These are phyloP conservation scores for Trapa bicornis DNA, from an alignment of 345 rosid genomes.

Conservation along the genomic window DNA sequence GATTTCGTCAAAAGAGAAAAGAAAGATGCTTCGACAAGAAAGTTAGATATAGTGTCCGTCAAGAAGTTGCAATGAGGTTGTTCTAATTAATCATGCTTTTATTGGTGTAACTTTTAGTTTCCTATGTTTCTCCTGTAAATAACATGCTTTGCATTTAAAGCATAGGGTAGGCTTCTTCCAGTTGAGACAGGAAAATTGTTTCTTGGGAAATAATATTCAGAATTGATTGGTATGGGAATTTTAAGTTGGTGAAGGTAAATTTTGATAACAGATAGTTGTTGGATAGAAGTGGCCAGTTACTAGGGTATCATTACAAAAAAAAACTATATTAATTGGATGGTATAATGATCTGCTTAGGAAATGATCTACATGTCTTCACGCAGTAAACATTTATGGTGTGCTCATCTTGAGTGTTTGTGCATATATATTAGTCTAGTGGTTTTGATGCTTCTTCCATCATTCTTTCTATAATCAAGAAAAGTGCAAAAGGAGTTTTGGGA, in stretches of 20 bases:
- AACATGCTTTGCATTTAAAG: neutral
- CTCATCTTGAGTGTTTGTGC: too few species aligned
- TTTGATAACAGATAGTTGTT: neutral
- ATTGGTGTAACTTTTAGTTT: neutral
- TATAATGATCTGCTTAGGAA: neutral
- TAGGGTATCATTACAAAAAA: neutral
- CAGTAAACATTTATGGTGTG: too few species aligned
- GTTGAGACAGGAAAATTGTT: neutral
- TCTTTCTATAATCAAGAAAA: too few species aligned
- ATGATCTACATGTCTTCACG: too few species aligned
- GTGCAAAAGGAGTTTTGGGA: too few species aligned
- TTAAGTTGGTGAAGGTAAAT: neutral
- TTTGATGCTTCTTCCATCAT: too few species aligned
- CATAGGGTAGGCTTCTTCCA: neutral
- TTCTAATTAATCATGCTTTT: neutral
- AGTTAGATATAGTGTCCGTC: conserved; percentile 36
- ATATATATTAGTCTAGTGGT: too few species aligned
- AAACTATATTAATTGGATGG: too few species aligned
- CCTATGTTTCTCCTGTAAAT: neutral
- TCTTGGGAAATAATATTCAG: neutral
- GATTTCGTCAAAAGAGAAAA: conserved; percentile 36
- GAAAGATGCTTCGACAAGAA: conserved; percentile 38
- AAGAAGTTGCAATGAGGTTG: conserved; percentile 41
- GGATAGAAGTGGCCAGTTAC: neutral
- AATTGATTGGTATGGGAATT: neutral